A percentile compares a stretch with the other conserved stretches of the same genome.
phyloP scores from a whole-genome alignment of 805 yeast species.

The Wickerhamomyces mucosus region DNA sequence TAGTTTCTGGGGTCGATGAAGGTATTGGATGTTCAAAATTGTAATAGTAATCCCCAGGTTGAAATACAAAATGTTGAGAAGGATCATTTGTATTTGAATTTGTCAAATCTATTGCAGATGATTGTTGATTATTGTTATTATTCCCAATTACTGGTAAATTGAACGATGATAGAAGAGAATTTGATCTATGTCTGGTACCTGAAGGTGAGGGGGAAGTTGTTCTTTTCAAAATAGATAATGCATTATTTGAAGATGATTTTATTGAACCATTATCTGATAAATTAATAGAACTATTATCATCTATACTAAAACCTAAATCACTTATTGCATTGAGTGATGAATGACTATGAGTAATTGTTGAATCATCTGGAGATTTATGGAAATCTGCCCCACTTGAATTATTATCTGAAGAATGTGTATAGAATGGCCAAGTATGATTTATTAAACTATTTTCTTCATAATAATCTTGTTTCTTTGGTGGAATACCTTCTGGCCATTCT shows the following conservation, averaged over 20 bases:
- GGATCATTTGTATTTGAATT: background rate
- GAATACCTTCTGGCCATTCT: constrained; percentile 98
- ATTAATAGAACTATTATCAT: constrained; percentile 1
- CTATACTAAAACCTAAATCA: too few species aligned
- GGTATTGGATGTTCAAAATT: constrained; percentile 86
- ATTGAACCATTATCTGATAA: background rate
- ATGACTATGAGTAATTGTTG: too few species aligned
- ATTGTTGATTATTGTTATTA: constrained; percentile 1
- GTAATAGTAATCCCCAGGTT: constrained; percentile 87
- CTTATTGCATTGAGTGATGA: too few species aligned
- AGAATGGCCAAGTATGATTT: constrained; percentile 89
- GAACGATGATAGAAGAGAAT: constrained; percentile 5
- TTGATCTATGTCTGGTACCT: constrained; percentile 10
- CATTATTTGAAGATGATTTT: too few species aligned
- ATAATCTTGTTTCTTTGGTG: constrained; percentile 69
- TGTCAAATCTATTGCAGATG: constrained; percentile 11
- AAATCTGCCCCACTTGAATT: constrained; percentile 33
- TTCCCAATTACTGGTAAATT: constrained; percentile 3
- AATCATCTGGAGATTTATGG: constrained; percentile 8
- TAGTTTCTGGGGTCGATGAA: constrained; percentile 73
- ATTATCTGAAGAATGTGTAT: constrained; percentile 23
- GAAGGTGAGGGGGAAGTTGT: constrained; percentile 20
- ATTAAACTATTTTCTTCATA: constrained; percentile 57
- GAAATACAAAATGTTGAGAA: constrained; percentile 33
- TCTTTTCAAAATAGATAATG: constrained; percentile 15